Evolutionary conservation across 495 filamentous ascomycete genomes (phyloP), one percentile per base, ranked within the genome.

Genomic region (Aspergillus bridgeri): DNA sequence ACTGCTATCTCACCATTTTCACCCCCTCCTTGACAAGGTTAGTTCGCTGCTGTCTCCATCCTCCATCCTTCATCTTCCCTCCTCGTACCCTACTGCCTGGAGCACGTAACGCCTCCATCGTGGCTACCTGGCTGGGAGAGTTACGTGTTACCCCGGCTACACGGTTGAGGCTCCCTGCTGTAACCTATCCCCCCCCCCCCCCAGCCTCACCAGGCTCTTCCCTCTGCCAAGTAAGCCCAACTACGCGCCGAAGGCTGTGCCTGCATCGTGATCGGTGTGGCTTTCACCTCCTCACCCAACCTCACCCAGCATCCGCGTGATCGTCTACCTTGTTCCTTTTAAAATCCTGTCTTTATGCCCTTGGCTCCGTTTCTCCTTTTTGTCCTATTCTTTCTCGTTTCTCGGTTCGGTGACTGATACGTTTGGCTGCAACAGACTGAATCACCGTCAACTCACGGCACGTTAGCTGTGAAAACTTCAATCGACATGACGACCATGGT

Each of bases 401-500:
- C 8, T 38, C 17, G 33, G 17, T 15, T 38, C 33, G 1, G 33
- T 15, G 11, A 54, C 54, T 46, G 22, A 51, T 18, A 27, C 17
- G 17, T 25, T n/a, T 38, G 8, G 8, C 19, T 29, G 1, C 3
- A 27, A 51, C 51, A 50, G 51, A 59, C 55, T 63, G 48, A 58
- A 48, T 58, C 43, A 53, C 22, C 9, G 9, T 47, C 55, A 15
- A 23, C 56, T 54, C 67, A 72, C 73, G 62, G 73, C 74, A 65
- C 62, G 57, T 65, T 64, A 70, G 73, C 77, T 74, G 74, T 57
- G 57, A 64, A n/a, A 58, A 53, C 57, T 54, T 64, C 23, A n/a
- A 52, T 56, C 69, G 75, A 73, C 25, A 79, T 79, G 76, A 79
- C 76, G 65, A 79, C 76, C 64, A 79, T 79, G 76, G 75, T 78